Evolutionary conservation across 2,329 filamentous ascomycete genomes (phyloP), one percentile per base, ranked within the genome.

Genomic region (Aurifilum marmelostoma): DNA sequence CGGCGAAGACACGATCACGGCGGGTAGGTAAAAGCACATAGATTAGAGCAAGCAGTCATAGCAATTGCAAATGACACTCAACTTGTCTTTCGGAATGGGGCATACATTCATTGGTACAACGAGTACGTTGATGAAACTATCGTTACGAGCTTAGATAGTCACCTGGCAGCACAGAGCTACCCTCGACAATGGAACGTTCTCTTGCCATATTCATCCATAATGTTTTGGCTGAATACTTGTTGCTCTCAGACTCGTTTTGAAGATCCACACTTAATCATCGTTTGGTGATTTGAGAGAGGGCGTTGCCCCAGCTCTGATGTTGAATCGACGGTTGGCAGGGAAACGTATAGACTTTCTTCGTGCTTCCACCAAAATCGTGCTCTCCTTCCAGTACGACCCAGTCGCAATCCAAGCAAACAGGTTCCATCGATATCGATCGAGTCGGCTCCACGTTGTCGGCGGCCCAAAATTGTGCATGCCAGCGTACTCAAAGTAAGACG

Each of bases 401-500:
- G 41, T 43, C 41, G 41, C 41, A 7, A 43, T 43, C 16, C 39
- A 41, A 14, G 39, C 39, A 14, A 41, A 41, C 2, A 41, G 11
- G 12, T 41, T 41, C 39, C 39, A 41, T 41, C 39, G 39, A 16
- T 41, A 41, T 41, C 39, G 12, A 16, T 41, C 39, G 3, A 41
- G 39, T 16, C 39, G 39, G 39, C 39, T 41, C 39, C 39, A 41
- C 1, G 39, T 41, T 12, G 39, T 41, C 39, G 60, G 39, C 24
- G 60, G 39, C 3, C 27, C 27, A 24, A 47, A 47, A 16, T 63
- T 63, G 21, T 63, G 60, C 60, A 63, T 47, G 60, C 14, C 60
- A 21, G 39, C 60, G 12, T 47, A 63, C 39, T 63, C 60, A 32
- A 63, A 63, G 47, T 63, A 63, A 29, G 37, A n/a, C 39, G 60